Evolutionary conservation across 345 rosid genomes (phyloP).

Genomic region (Aurinia saxatilis): DNA sequence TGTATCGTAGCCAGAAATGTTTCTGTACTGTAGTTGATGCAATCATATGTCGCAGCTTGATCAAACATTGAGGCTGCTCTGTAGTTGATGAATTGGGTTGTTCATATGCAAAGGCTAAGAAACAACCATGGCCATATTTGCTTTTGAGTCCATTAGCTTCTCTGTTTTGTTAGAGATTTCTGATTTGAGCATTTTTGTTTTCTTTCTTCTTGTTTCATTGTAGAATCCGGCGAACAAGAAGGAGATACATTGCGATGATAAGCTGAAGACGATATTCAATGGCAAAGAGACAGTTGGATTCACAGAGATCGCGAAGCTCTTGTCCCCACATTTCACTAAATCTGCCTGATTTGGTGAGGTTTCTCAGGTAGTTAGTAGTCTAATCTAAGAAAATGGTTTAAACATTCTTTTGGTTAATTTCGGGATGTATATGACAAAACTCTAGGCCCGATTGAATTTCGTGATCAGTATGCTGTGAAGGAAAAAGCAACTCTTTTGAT

Average conservation of each 20-base stretch:
- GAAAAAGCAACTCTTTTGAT: neutral
- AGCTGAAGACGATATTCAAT: conserved; percentile 61
- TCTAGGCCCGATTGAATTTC: neutral
- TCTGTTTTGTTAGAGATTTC: neutral
- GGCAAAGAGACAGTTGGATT: conserved; percentile 67
- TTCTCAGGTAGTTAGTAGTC: neutral
- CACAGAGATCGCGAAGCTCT: conserved; percentile 66
- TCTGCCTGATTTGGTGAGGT: conserved; percentile 22
- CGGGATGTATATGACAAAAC: conserved; percentile 9
- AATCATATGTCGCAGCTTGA: too few species aligned
- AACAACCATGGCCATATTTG: neutral
- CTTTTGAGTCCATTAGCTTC: neutral
- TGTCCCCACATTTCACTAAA: conserved; percentile 61
- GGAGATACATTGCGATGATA: conserved; percentile 71
- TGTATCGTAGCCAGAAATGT: neutral
- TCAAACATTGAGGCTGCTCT: too few species aligned
- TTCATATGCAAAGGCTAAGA: neutral
- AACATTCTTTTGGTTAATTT: conserved; percentile 5
- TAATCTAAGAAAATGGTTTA: neutral
- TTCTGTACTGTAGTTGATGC: too few species aligned
- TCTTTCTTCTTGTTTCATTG: neutral
- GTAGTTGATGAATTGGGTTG: neutral
- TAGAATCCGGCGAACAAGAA: conserved; percentile 66
- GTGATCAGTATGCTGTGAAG: neutral
- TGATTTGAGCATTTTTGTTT: neutral